Evolutionary conservation across 495 filamentous ascomycete species (phyloP).

Genomic region (Aspergillus kassunensis): DNA sequence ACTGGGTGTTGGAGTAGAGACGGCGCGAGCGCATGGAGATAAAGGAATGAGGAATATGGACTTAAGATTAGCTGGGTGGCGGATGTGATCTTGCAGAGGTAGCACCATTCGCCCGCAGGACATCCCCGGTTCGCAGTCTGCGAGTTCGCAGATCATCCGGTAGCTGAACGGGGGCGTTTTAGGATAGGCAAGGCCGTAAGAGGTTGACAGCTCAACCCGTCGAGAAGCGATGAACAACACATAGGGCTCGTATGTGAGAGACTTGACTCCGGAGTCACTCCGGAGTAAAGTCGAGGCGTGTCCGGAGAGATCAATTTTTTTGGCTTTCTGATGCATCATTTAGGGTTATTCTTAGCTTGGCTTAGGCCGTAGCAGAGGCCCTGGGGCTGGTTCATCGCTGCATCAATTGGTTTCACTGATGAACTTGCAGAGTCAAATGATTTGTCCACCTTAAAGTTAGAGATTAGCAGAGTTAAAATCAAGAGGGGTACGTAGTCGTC

Average conservation of each 20-base stretch:
- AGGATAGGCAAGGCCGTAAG: constrained; percentile 9
- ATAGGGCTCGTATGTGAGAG: constrained; percentile 7
- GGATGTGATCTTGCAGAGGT: constrained; percentile 7
- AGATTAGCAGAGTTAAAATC: background rate
- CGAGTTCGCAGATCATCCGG: background rate
- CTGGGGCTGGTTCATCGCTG: background rate
- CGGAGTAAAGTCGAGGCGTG: constrained; percentile 1
- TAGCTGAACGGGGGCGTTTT: constrained; percentile 4
- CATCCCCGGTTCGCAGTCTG: constrained; percentile 7
- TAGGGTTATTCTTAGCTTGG: constrained; percentile 4
- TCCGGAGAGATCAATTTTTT: constrained; percentile 1
- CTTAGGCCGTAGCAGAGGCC: background rate
- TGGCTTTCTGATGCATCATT: constrained; percentile 12
- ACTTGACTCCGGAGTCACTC: background rate
- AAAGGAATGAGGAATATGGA: no score
- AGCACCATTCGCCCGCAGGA: constrained; percentile 8
- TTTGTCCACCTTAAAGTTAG: background rate
- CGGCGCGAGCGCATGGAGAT: no score
- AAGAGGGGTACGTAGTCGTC: background rate
- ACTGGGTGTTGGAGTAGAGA: no score
- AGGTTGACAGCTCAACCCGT: constrained; percentile 3
- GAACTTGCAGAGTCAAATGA: background rate
- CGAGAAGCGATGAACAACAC: constrained; percentile 14
- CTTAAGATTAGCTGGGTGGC: background rate
- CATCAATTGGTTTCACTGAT: background rate